Evolutionary conservation across 345 rosid genomes (phyloP).

Genomic region (Hibiscus tridactylites): DNA sequence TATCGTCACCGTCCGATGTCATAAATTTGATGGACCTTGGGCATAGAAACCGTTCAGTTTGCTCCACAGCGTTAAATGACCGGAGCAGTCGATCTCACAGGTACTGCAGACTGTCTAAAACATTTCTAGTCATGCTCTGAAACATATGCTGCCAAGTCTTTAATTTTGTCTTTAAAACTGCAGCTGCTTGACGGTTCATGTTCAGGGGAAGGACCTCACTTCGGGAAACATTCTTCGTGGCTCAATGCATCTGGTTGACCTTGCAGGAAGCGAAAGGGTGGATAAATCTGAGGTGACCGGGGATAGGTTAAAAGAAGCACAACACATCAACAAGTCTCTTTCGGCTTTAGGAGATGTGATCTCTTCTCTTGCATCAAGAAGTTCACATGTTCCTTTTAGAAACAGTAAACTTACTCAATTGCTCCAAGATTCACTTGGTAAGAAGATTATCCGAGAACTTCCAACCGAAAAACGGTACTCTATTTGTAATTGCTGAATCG

Average conservation of each 20-base stretch:
- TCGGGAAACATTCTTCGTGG: constrained; percentile 70
- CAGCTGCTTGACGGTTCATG: constrained; percentile 95
- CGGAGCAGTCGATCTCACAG: constrained; percentile 98
- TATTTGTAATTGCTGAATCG: not conserved
- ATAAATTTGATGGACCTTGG: constrained; percentile 81
- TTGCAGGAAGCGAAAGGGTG: constrained; percentile 96
- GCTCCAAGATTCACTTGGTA: constrained; percentile 96
- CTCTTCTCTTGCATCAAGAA: constrained; percentile 78
- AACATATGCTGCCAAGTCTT: constrained; percentile 12
- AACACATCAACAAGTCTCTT: constrained; percentile 84
- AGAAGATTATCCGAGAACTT: constrained; percentile 8
- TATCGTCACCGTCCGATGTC: constrained; percentile 73
- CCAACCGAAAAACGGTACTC: not conserved
- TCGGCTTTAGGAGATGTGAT: constrained; percentile 95
- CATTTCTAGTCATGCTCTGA: not conserved
- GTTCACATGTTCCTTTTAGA: constrained; percentile 77
- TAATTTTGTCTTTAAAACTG: constrained; percentile 5
- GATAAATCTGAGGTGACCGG: constrained; percentile 94
- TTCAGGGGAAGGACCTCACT: constrained; percentile 76
- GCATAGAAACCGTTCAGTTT: constrained; percentile 69
- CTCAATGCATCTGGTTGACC: constrained; percentile 93
- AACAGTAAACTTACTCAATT: constrained; percentile 95
- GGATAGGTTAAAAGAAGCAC: constrained; percentile 88
- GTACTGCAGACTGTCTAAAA: constrained; percentile 18
- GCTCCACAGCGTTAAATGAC: constrained; percentile 94